Evolutionary conservation across 345 rosid species (phyloP).

Genomic region (Cardamine occulta): DNA sequence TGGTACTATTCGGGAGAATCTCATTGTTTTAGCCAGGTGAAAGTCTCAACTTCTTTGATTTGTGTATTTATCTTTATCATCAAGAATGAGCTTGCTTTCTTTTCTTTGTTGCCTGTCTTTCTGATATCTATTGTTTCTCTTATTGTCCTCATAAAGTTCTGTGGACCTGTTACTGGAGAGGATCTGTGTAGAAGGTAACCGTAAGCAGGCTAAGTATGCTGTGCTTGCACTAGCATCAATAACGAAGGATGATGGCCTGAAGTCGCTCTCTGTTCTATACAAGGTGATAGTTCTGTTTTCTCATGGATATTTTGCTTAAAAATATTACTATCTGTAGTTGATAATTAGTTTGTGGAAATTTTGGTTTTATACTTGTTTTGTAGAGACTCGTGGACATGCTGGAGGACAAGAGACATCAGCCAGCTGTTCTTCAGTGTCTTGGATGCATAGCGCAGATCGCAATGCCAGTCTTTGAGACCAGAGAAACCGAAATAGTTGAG

Average conservation of each 20-base stretch:
- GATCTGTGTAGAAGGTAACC: constrained; percentile 92
- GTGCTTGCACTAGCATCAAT: constrained; percentile 97
- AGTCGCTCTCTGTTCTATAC: constrained; percentile 92
- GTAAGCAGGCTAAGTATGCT: constrained; percentile 95
- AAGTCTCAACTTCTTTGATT: constrained; percentile 20
- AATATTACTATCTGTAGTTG: neutral
- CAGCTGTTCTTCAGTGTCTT: constrained; percentile 90
- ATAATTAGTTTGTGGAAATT: constrained; percentile 33
- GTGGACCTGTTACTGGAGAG: constrained; percentile 89
- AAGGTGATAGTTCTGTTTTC: constrained; percentile 58
- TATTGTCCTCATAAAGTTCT: constrained; percentile 63
- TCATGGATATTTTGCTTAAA: constrained; percentile 14
- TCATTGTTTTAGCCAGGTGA: constrained; percentile 78
- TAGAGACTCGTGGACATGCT: constrained; percentile 97
- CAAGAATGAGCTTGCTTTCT: constrained; percentile 19
- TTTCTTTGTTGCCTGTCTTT: constrained; percentile 27
- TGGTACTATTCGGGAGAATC: constrained; percentile 91
- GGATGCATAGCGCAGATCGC: constrained; percentile 99
- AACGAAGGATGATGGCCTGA: constrained; percentile 96
- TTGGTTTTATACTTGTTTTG: constrained; percentile 43
- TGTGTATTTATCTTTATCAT: constrained; percentile 1
- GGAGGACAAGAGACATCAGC: constrained; percentile 85
- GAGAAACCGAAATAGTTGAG: constrained; percentile 84
- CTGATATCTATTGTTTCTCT: constrained; percentile 41
- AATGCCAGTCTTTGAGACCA: constrained; percentile 94